phyloP scores from a whole-genome alignment of 148 eudicot genomes.

The Rhododendron mucronatum region DNA sequence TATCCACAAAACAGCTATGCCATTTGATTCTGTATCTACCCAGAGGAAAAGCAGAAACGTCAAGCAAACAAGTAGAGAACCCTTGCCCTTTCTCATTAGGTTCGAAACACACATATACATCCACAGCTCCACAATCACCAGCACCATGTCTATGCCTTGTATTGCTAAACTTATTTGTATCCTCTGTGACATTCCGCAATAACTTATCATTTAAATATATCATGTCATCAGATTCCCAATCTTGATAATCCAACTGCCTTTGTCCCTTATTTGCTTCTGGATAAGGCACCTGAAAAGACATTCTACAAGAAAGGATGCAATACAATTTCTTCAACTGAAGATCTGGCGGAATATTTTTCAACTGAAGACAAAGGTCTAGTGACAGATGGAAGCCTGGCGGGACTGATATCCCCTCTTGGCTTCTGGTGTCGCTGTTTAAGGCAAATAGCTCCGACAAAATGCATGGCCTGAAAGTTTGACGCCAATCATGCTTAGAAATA shows the following conservation, averaged over 20 bases:
- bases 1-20: conserved; percentile 61
- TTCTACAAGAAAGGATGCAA: conserved; percentile 60
- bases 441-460: conserved; percentile 50
- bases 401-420: conserved; percentile 32
- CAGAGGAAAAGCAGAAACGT: conserved; percentile 58
- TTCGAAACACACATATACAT: conserved; percentile 45
- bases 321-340: conserved; percentile 38
- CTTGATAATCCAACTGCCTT: conserved; percentile 23
- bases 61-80: conserved; percentile 75
- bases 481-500: conserved; percentile 6
- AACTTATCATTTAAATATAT: conserved; percentile 51
- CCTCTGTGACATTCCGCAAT: conserved; percentile 30
- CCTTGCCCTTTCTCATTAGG: conserved; percentile 60
- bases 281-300: conserved; percentile 20
- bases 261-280: conserved; percentile 20
- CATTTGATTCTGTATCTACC: conserved; percentile 69
- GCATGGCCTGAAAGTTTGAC: conserved; percentile 49
- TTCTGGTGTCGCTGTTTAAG: conserved; percentile 29
- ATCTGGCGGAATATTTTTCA: conserved; percentile 46
- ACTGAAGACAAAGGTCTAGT: conserved; percentile 65
- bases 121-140: conserved; percentile 19
- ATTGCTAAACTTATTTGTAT: conserved; percentile 12
- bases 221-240: conserved; percentile 42
- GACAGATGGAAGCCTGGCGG: conserved; percentile 47
- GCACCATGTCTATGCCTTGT: conserved; percentile 4